Evolutionary conservation across 2,329 filamentous ascomycete species (phyloP).

Genomic region (Xylariaceae sp.): DNA sequence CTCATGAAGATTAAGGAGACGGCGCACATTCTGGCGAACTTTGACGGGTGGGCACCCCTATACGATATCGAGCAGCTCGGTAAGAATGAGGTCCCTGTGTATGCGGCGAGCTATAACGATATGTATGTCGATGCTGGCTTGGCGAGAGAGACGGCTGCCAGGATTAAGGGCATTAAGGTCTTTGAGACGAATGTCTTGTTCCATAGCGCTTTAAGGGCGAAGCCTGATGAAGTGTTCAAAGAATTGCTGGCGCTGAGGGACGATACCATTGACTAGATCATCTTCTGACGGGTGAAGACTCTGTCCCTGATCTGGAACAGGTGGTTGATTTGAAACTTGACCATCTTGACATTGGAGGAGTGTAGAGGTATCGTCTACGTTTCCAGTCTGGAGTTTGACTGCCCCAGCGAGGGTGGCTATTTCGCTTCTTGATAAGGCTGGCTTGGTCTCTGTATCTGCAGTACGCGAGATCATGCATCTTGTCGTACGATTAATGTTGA

Average conservation of each 20-base stretch:
- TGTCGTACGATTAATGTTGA: no score
- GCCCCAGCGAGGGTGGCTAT: no score
- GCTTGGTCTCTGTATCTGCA: no score
- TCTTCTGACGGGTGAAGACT: neutral
- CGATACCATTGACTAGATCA: slow-evolving; percentile 49
- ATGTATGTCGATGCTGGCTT: slow-evolving; percentile 86
- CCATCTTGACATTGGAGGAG: slow-evolving; percentile 37
- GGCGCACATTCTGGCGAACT: slow-evolving; percentile 64
- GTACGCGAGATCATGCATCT: no score
- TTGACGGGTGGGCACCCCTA: slow-evolving; percentile 65
- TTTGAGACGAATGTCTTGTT: slow-evolving; percentile 84
- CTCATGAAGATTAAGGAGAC: slow-evolving; percentile 62
- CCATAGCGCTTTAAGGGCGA: slow-evolving; percentile 73
- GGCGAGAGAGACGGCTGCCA: slow-evolving; percentile 65
- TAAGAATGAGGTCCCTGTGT: slow-evolving; percentile 77
- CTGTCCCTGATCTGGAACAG: slow-evolving; percentile 32
- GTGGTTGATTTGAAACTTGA: slow-evolving; percentile 59
- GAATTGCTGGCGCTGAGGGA: slow-evolving; percentile 74
- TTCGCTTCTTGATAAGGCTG: no score
- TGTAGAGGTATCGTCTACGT: no score
- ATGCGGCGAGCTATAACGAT: slow-evolving; percentile 80
- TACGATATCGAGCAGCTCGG: slow-evolving; percentile 71
- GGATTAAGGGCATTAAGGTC: slow-evolving; percentile 71
- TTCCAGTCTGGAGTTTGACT: no score
- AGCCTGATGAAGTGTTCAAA: slow-evolving; percentile 69